Percentiles rank a stretch among this genome's conserved stretches.
phyloP scores from a whole-genome alignment of 306 rosid species.

The Hippophae rhamnoides region DNA sequence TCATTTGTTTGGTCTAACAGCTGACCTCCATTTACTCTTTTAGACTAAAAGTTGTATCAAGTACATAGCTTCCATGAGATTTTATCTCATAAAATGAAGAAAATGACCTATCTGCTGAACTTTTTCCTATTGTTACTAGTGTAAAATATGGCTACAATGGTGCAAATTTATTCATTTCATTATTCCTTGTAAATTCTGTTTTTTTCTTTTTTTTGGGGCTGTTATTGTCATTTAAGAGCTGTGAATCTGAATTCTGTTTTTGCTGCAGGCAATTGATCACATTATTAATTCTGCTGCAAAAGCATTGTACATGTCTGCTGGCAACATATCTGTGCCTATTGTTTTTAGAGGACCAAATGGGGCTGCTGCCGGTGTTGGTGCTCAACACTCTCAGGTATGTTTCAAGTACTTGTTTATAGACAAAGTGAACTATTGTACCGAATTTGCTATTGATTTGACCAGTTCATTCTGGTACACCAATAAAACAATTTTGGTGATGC shows the following conservation, averaged over 20 bases:
- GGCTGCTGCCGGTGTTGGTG: constrained; percentile 99
- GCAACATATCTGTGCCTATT: constrained; percentile 85
- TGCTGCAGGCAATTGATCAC: constrained; percentile 90
- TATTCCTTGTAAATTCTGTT: no score
- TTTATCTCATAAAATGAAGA: no score
- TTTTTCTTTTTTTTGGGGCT: not conserved
- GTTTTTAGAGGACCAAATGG: constrained; percentile 99
- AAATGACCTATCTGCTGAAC: no score
- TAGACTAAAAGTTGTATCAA: no score
- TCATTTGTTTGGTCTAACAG: no score
- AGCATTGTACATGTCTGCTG: constrained; percentile 93
- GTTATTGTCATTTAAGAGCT: not conserved
- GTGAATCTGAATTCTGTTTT: constrained; percentile 1
- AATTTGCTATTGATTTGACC: constrained; percentile 2
- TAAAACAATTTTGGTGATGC: not conserved
- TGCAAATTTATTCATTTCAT: no score
- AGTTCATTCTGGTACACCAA: constrained; percentile 3
- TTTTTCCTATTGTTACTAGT: no score
- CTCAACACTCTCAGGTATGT: constrained; percentile 93
- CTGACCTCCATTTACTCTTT: no score
- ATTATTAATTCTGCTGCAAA: constrained; percentile 98
- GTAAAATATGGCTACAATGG: no score
- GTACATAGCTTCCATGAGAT: no score
- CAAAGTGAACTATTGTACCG: not conserved
- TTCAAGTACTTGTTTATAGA: not conserved